Evolutionary conservation across 2,329 filamentous ascomycete genomes (phyloP), one percentile per base, ranked within the genome.

Genomic region (Colletotrichum sp.): DNA sequence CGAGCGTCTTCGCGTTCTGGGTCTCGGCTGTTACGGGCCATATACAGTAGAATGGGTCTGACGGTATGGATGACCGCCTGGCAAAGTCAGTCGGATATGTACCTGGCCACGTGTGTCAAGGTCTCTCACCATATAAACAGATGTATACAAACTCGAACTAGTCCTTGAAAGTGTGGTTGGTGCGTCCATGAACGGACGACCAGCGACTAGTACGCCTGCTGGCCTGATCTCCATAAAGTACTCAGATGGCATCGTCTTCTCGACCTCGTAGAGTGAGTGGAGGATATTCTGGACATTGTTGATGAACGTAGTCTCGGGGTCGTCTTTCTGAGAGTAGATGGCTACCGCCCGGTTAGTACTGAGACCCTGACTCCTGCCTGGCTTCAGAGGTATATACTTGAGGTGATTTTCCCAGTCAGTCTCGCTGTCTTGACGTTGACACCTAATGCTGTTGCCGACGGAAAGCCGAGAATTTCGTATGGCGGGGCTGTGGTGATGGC

Each of bases 11-110:
- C 62, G 7, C 64, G 44, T 34, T 70, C 75, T 12, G 59, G 70
- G 2, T 69, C 75, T 1, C 66, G 60, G 12, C 66, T 77, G 32
- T 66, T 67, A 2, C 71, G 71, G 8, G 75, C 75, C 75, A 77
- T 74, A 32, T 75, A 71, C 1, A 77, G 44, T 3, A 77, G 24
- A 5, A 75, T 75, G 4, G 75, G 75, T 1, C 75, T 71, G 15
- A 75, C 71, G 3, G 71, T 66, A 28, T 74, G 75, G 7, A 77
- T 77, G 13, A 77, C 63, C 1, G 69, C 69, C 69, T 67, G 34
- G 2, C 1, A 16, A 6, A 6, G n/a, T 72, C n/a, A 72, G 62
- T 24, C 26, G 2, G 26, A 18, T 16, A 26, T 7, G 4, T 1
- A 3, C 16, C 18, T 2, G 9, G 1, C 1, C 39, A n/a, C 1